Conservation (phyloP, 108 stramenopile genomes). For the Cyclotella choctawhatcheeana region DNA sequence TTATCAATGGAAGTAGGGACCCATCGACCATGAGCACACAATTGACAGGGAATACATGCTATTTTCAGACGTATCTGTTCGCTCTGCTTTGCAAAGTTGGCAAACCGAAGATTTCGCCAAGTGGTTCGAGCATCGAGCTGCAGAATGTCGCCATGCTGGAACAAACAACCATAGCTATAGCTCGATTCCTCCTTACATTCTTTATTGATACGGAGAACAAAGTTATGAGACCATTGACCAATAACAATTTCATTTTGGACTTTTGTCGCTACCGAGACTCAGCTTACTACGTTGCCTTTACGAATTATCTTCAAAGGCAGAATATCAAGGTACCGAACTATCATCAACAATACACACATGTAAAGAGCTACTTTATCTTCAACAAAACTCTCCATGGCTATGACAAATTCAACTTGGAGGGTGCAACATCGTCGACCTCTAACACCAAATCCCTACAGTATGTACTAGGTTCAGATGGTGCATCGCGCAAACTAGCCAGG, state of each 20-base stretch:
- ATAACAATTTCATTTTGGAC: constrained; percentile 58
- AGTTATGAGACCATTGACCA: constrained; percentile 52
- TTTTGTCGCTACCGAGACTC: constrained; percentile 52
- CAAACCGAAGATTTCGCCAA: constrained; percentile 37
- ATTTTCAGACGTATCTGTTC: constrained; percentile 63
- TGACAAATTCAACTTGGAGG: constrained; percentile 51
- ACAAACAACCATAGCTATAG: constrained; percentile 44
- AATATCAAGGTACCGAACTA: constrained; percentile 44
- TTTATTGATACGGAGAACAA: constrained; percentile 46
- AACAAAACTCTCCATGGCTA: constrained; percentile 52
- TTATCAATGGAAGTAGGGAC: constrained; percentile 39
- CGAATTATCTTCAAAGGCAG: constrained; percentile 34
- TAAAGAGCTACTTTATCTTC: constrained; percentile 38
- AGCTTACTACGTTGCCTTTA: constrained; percentile 43
- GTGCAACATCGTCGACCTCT: constrained; percentile 53
- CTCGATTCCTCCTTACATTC: constrained; percentile 56
- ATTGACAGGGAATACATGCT: constrained; percentile 60
- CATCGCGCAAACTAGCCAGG: constrained; percentile 38
- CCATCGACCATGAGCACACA: constrained; percentile 49
- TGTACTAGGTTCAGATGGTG: constrained; percentile 46
- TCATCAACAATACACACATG: constrained; percentile 40
- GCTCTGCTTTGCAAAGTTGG: constrained; percentile 57
- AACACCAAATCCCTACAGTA: constrained; percentile 54
- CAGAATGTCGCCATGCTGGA: constrained; percentile 36
- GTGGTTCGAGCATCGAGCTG: constrained; percentile 32